phyloP scores from a whole-genome alignment of 2,329 filamentous ascomycete species.

The Colletotrichum limetticola region DNA sequence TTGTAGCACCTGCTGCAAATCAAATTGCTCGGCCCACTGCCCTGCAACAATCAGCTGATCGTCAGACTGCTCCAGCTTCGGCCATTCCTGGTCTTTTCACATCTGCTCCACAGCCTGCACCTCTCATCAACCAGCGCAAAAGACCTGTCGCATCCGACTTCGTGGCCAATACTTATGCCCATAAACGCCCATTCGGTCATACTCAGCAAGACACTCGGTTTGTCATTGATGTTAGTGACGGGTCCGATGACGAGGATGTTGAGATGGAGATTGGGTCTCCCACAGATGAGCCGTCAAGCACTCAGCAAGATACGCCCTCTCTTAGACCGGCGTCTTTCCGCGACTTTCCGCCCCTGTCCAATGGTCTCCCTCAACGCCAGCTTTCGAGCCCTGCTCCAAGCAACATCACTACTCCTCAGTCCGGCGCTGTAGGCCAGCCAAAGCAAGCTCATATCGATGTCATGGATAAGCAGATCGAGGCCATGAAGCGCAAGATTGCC shows the following conservation, averaged over 20 bases:
- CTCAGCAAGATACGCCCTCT: conserved; percentile 45
- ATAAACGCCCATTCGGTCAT: conserved; percentile 73
- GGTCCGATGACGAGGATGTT: conserved; percentile 68
- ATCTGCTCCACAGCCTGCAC: conserved; percentile 42
- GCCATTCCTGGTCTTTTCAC: conserved; percentile 52
- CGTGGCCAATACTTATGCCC: conserved; percentile 61
- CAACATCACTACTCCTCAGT: conserved; percentile 49
- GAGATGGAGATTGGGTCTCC: conserved; percentile 75
- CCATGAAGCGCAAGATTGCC: conserved; percentile 68
- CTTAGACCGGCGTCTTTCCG: conserved; percentile 52
- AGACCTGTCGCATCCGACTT: conserved; percentile 75
- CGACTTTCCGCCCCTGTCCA: conserved; percentile 56
- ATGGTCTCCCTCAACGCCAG: conserved; percentile 51
- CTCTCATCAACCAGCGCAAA: conserved; percentile 46
- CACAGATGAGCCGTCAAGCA: conserved; percentile 51
- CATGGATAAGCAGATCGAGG: conserved; percentile 69
- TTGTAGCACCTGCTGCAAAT: neutral
- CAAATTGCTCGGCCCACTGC: neutral
- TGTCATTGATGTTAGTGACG: conserved; percentile 88
- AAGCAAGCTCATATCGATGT: conserved; percentile 54
- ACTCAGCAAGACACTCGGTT: conserved; percentile 69
- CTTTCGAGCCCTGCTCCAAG: conserved; percentile 51
- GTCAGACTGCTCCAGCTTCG: conserved; percentile 20
- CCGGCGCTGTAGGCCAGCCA: conserved; percentile 44
- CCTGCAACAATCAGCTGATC: neutral